Base-by-base conservation (phyloP, 768 basidiomycete genomes). In the Xerocomus brunneocitrinus region DNA sequence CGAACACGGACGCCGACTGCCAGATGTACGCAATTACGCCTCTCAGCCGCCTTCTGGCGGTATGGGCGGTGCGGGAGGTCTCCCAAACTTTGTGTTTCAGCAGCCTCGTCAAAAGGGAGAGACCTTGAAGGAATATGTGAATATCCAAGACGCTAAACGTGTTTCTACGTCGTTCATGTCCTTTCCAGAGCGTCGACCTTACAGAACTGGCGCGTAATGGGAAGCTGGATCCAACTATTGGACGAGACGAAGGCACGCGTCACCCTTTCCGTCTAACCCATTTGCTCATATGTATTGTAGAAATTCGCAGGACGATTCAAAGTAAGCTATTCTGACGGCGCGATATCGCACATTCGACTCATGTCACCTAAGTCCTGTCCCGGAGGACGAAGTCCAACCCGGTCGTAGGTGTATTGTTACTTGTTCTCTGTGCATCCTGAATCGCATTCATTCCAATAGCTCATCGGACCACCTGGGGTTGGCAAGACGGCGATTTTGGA, bases 401-500 rank as follows among this genome's bases (percentile, higher is more conserved):
- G 5, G 91, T 95, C 59, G 89, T 84, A 69, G 47, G 84, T 52
- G 14, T 27, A 35, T 22, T 4, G 3, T 72, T 14, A 1, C n/a
- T 38, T 16, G 38, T 16, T 16, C 38, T 43, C 24, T 36, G n/a
- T 13, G 14, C 4, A 46, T 22, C 43, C 50, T 49, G 14, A 8
- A 25, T 16, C 8, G 10, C 30, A 3, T n/a, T 30, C 31, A 12
- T 39, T 32, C 5, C 16, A 5, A 42, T 48, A 88, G 86, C 78
- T 90, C 43, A 88, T 91, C 50, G 88, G 90, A 6, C 85, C 89
- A 25, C 90, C 92, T 3, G 93, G 93, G 53, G 91, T 94, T 12
- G 93, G 93, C 0, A 97, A 97, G 72, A 95, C 93, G 0, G 91
- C 93, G 0, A 93, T 95, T 48, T 67, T 95, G 12, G 93, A 95